These are phyloP conservation scores for Dendrobium nobile DNA, from an alignment of 106 monocot species.

Conservation along the genomic window DNA sequence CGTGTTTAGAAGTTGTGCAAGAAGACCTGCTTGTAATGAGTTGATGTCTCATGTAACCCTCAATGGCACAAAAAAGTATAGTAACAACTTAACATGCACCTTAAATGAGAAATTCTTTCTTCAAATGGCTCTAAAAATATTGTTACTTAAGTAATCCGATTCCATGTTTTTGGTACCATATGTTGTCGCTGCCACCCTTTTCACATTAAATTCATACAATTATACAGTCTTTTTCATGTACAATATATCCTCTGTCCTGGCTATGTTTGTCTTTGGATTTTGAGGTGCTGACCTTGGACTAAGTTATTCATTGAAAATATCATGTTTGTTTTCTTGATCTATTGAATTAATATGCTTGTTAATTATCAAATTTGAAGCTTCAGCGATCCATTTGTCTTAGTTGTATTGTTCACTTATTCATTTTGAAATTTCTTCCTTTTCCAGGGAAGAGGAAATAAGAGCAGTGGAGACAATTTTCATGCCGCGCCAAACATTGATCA, in stretches of 20 bases:
- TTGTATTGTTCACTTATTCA: not conserved
- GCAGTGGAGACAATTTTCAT: conserved; percentile 94
- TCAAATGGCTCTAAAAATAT: not conserved
- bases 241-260: not conserved
- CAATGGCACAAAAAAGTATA: not conserved
- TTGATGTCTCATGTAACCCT: not conserved
- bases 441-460: conserved; percentile 90
- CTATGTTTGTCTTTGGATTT: not conserved
- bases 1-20: not conserved
- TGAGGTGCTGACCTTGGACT: not conserved
- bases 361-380: not conserved
- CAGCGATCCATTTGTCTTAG: not conserved
- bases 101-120: not conserved
- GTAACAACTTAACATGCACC: not conserved
- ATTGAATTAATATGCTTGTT: not conserved
- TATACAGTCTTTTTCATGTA: not conserved
- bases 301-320: not conserved
- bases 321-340: not conserved
- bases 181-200: not conserved
- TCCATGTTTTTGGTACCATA: not conserved
- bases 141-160: not conserved
- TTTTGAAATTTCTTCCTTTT: conserved; percentile 4
- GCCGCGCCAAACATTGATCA: conserved; percentile 99
- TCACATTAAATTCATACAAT: not conserved
- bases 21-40: not conserved